Percentiles rank a stretch among this genome's conserved stretches.
Evolutionary conservation across 176 grass and related monocot genomes (phyloP).

Genomic region (Otatea glauca): DNA sequence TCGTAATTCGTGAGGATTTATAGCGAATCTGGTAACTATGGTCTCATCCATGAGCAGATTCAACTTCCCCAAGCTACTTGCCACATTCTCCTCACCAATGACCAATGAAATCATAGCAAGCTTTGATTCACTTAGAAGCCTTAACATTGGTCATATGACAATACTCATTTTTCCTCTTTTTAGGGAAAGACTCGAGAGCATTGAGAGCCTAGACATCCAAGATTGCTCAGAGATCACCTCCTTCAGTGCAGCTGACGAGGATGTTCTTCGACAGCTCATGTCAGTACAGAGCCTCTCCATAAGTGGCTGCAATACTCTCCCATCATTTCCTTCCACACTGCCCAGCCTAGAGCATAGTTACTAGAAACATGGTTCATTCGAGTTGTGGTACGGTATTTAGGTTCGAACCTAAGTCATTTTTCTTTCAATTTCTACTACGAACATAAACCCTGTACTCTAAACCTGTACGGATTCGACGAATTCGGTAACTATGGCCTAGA

Average conservation of each 20-base stretch:
- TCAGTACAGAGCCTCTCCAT: constrained; percentile 55
- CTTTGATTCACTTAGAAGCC: constrained; percentile 36
- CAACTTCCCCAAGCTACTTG: constrained; percentile 56
- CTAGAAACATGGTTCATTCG: too few relatives aligned
- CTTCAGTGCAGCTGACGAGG: constrained; percentile 36
- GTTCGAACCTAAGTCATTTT: too few relatives aligned
- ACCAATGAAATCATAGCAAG: constrained; percentile 27
- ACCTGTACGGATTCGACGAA: too few relatives aligned
- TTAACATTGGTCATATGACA: constrained; percentile 43
- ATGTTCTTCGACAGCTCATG: constrained; percentile 40
- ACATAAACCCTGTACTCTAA: too few relatives aligned
- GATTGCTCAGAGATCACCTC: constrained; percentile 47
- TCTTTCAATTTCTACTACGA: too few relatives aligned
- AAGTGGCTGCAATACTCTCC: constrained; percentile 48
- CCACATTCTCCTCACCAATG: constrained; percentile 42
- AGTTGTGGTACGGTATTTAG: too few relatives aligned
- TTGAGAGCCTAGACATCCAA: constrained; percentile 60
- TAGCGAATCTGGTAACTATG: too few relatives aligned
- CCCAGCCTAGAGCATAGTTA: background rate
- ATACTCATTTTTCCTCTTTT: constrained; percentile 41
- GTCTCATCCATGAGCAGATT: constrained; percentile 42
- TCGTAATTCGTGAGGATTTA: too few relatives aligned
- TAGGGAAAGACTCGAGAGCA: constrained; percentile 40
- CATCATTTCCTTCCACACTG: constrained; percentile 44
- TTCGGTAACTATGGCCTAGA: too few relatives aligned